Conservation (phyloP, 1,284 basidiomycete genomes). For the Apiotrichum montevideense region DNA sequence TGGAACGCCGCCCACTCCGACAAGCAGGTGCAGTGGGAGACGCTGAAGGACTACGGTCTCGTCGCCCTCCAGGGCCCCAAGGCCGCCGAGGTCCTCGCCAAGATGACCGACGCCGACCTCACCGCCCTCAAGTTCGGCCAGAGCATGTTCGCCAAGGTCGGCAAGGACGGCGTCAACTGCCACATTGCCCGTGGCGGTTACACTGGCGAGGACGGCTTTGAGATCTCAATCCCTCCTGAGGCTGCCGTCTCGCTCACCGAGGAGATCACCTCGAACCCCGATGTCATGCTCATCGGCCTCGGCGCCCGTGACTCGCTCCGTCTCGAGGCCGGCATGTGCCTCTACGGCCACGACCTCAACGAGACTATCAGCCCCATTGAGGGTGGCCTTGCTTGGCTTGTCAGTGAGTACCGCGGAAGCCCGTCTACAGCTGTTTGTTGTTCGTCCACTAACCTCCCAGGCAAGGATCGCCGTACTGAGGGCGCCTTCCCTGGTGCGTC, state of each 20-base stretch:
- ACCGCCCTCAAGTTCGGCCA: constrained; percentile 69
- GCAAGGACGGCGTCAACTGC: constrained; percentile 58
- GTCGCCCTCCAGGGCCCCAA: constrained; percentile 89
- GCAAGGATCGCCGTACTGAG: constrained; percentile 64
- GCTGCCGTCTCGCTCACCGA: constrained; percentile 67
- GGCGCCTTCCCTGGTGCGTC: constrained; percentile 75
- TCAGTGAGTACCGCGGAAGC: constrained; percentile 58
- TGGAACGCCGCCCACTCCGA: constrained; percentile 62
- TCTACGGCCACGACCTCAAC: constrained; percentile 91
- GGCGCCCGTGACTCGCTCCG: constrained; percentile 89
- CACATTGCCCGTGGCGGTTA: constrained; percentile 97
- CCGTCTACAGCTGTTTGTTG: constrained; percentile 68
- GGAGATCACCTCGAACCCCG: constrained; percentile 56
- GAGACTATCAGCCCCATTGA: constrained; percentile 82
- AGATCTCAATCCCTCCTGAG: constrained; percentile 86
- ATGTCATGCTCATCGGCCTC: constrained; percentile 81
- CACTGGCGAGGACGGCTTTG: constrained; percentile 98
- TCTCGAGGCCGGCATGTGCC: constrained; percentile 95
- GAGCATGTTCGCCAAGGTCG: constrained; percentile 66
- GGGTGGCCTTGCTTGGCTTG: constrained; percentile 86
- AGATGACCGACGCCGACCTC: constrained; percentile 64
- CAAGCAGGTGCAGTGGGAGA: constrained; percentile 69
- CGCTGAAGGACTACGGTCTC: constrained; percentile 79
- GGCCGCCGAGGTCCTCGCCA: constrained; percentile 69
- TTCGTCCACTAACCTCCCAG: constrained; percentile 39